Base-by-base conservation (phyloP, 2,329 filamentous ascomycete genomes). In the Trichophyton rubrum region DNA sequence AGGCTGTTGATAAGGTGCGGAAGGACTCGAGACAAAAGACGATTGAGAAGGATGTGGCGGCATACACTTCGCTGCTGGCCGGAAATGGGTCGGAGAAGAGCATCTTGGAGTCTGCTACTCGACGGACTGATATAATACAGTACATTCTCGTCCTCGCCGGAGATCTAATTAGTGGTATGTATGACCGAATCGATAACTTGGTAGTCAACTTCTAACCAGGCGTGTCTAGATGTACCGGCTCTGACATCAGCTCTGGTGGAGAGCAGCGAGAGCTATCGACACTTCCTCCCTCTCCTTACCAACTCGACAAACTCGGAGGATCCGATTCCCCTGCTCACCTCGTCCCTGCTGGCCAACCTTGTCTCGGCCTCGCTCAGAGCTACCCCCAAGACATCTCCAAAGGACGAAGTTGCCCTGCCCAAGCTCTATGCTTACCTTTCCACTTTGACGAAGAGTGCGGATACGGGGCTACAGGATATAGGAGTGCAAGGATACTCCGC, bases 1-100 rank as follows among this genome's bases (percentile, higher is more conserved):
- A 91, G 75, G 89, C 91, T 63, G 89, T 97, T 68, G 93, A 97
- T 75, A 97, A 96, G 77, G 89, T 93, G 66, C 88, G 90, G 74
- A 93, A 90, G 74, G 93, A 97, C 67, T 88, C 90, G 76, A 85
- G 91, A 70, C 87, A 86, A 72, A 84, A 92, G 71, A 87, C 85
- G 17, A 85, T 97, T 64, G 88, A 95, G 73, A 78, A 76, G 60
- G 89, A 96, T 75, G 77, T 92, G 24, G 81, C 86, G 67, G 89
- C 86, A 66, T 99, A 96, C 76, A 83, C 85, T 62, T 78, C 82
- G 65, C 79, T 99, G 65, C 86, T 99, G 67, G 81, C 93, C 27
- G 92, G 93, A 58, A 79, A 79, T 62, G 74, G 77, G 59, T 77
- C 79, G 62, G 82, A 82, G 63, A 80, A 83, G 67, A 90, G 87